Evolutionary conservation across 257 asterid genomes (phyloP).

Genomic region (Solanum gracilifrons): DNA sequence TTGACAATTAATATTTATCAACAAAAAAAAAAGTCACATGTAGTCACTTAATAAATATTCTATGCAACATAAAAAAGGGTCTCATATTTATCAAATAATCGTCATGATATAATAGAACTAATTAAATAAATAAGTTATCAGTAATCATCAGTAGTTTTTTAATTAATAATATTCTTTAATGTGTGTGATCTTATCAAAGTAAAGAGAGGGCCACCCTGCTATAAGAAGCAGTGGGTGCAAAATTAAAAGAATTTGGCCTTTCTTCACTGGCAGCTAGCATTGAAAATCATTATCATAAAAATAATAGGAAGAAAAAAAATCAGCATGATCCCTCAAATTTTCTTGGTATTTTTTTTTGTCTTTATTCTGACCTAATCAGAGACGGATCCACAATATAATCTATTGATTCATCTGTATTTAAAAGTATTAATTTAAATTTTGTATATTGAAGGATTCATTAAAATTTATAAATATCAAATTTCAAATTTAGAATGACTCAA

Average conservation of each 20-base stretch:
- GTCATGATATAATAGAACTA: not conserved
- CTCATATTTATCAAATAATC: not conserved
- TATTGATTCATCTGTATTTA: not conserved
- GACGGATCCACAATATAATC: not conserved
- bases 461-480: not conserved
- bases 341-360: not conserved
- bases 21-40: not conserved
- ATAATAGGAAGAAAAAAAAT: not conserved
- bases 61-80: not conserved
- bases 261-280: constrained; percentile 5
- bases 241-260: not conserved
- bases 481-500: not conserved
- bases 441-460: not conserved
- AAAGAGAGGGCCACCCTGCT: not conserved
- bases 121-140: not conserved
- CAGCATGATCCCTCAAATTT: not conserved
- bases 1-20: not conserved
- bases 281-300: constrained; percentile 12
- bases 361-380: not conserved
- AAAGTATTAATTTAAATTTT: not conserved
- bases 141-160: not conserved
- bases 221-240: not conserved
- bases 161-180: not conserved
- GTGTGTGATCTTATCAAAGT: not conserved
- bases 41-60: not conserved